Conservation (phyloP, 2,329 filamentous ascomycete genomes). For the Diaporthe longicolla region DNA sequence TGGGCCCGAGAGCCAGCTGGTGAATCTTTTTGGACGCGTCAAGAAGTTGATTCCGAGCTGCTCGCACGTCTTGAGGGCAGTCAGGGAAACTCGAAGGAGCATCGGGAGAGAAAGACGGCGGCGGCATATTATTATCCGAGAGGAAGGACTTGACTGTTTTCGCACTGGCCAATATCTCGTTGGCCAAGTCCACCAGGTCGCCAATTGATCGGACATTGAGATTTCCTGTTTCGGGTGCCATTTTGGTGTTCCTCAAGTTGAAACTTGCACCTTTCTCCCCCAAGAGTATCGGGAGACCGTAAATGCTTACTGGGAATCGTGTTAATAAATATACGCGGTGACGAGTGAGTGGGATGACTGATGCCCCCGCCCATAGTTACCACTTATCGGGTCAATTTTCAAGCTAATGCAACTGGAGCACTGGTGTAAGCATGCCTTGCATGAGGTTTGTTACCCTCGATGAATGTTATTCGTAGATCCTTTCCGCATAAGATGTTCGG, state of each 20-base stretch:
- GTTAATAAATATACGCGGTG: neutral
- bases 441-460: constrained; percentile 1
- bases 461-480: neutral
- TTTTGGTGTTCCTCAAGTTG: neutral
- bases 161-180: constrained; percentile 15
- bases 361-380: too few species aligned
- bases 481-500: neutral
- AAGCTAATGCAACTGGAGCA: neutral
- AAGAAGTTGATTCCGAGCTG: constrained; percentile 10
- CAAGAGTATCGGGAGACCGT: neutral
- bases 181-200: constrained; percentile 19
- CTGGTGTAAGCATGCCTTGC: constrained; percentile 8
- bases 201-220: constrained; percentile 8
- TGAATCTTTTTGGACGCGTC: constrained; percentile 27
- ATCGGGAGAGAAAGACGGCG: neutral
- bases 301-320: neutral
- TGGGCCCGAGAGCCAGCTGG: neutral
- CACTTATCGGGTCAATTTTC: neutral
- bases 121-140: constrained; percentile 1
- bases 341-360: neutral
- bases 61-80: neutral
- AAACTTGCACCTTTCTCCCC: too few species aligned
- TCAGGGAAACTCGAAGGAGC: constrained; percentile 12
- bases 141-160: constrained; percentile 25
- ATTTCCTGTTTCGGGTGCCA: neutral